phyloP scores from a whole-genome alignment of 495 filamentous ascomycete species.

The Penicillium coprophilum region DNA sequence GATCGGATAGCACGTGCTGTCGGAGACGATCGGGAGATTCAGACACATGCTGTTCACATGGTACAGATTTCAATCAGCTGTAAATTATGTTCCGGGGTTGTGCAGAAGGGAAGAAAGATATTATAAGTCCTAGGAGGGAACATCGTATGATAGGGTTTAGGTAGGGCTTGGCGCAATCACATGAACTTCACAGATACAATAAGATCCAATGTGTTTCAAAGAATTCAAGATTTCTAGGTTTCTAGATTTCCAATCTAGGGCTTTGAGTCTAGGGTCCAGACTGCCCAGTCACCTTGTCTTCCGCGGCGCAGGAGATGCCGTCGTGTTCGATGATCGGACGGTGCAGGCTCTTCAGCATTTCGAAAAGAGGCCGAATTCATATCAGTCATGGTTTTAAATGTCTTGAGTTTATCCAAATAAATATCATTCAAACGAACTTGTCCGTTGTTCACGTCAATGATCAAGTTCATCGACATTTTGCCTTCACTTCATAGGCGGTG shows the following conservation, averaged over 20 bases:
- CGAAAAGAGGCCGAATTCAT: neutral
- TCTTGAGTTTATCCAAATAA: neutral
- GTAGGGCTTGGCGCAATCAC: conserved; percentile 4
- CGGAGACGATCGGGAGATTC: conserved; percentile 18
- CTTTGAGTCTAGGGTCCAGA: neutral
- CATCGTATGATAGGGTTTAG: neutral
- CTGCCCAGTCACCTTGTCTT: neutral
- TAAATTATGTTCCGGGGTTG: neutral
- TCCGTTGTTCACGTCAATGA: neutral
- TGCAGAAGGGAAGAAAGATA: neutral
- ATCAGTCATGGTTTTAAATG: neutral
- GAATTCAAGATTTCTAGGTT: neutral
- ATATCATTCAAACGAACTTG: neutral
- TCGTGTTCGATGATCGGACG: neutral
- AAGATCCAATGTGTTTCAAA: neutral
- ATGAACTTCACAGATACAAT: neutral
- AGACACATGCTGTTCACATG: conserved; percentile 24
- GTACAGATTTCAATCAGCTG: neutral
- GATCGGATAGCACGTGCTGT: conserved; percentile 17
- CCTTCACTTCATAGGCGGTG: neutral
- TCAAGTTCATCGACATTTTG: neutral
- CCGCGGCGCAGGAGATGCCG: neutral
- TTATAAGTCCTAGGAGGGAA: neutral
- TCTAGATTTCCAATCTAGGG: too few species aligned
- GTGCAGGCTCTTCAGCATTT: neutral